Evolutionary conservation across 176 grass and related monocot genomes (phyloP), one percentile per base, ranked within the genome.

Genomic region (Metroxylon sagu): DNA sequence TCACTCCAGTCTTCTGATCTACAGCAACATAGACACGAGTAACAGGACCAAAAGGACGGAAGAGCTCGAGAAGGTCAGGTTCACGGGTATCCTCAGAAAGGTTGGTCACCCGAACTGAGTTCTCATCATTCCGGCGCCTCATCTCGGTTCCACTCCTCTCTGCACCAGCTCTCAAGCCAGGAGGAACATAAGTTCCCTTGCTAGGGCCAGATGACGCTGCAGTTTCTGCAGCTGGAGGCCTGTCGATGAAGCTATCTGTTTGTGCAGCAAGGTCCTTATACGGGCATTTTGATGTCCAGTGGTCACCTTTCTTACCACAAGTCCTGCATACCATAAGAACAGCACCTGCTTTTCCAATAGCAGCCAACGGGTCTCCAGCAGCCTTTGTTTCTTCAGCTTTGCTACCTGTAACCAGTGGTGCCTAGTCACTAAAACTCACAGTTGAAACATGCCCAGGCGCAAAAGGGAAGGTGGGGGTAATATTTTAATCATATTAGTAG

Each of bases 261-360:
- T 61, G 70, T 26, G 62, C 59, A 30, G 81, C 58, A 2, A 95
- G 72, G 23, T 89, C 85, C 85, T 95, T 89, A 79, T 83, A 85
- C 53, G 89, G 82, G 62, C 85, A 89, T 56, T 80, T 89, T 12
- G 82, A 85, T 26, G 79, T 95, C 82, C 89, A 89, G 61, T 95
- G 89, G 35, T 89, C 89, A n/a, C 89, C 89, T 39, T 95, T 95
- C 59, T 83, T 89, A 15, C 82, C 79, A 29, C 85, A 95, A 50
- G 79, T 83, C 62, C 89, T 84, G 82, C 85, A 95, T 54, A 83
- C 58, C 82, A 95, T 95, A 65, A 95, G 89, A 76, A 85, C 73
- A 43, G 85, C 54, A 55, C 89, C 82, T 23, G 59, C 77, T 52
- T 77, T 73, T 28, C 64, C 74, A 29, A 56, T 78, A 15, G 59